phyloP scores from a whole-genome alignment of 768 basidiomycete species.

The Mycena epipterygia region DNA sequence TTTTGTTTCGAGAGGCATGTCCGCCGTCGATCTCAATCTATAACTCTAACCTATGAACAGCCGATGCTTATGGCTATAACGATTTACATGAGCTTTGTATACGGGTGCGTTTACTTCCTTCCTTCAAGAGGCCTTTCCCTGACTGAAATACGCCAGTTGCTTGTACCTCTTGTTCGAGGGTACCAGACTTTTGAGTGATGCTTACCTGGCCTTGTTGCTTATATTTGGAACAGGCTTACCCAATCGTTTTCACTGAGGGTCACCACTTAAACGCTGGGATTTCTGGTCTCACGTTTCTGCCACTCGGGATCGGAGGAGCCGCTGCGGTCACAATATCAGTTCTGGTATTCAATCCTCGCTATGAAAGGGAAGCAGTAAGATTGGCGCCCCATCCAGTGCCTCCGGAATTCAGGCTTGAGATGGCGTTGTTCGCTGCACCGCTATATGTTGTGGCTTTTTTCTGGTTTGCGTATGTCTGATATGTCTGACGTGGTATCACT shows the following conservation, averaged over 20 bases:
- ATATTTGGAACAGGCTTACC: constrained; percentile 57
- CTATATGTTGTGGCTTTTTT: constrained; percentile 69
- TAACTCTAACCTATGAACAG: not conserved
- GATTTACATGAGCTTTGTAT: constrained; percentile 62
- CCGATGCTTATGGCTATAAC: not conserved
- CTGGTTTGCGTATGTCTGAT: constrained; percentile 70
- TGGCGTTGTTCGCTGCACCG: constrained; percentile 65
- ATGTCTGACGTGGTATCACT: not conserved
- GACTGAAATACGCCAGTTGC: not conserved
- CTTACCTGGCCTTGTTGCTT: not conserved
- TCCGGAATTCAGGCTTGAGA: constrained; percentile 69
- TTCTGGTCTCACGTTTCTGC: constrained; percentile 72
- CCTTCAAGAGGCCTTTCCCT: constrained; percentile 55
- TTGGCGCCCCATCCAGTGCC: constrained; percentile 66
- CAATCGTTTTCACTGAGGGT: constrained; percentile 67
- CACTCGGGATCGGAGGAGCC: constrained; percentile 67
- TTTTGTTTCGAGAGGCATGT: constrained; percentile 74
- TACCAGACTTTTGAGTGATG: not conserved
- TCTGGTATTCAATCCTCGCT: constrained; percentile 62
- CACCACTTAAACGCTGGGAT: constrained; percentile 68
- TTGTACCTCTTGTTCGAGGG: constrained; percentile 17
- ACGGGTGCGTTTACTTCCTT: constrained; percentile 74
- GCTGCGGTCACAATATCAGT: constrained; percentile 62
- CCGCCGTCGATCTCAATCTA: constrained; percentile 65
- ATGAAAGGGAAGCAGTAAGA: constrained; percentile 57